phyloP scores from a whole-genome alignment of 495 filamentous ascomycete species.

The Aspergillus biplanus region DNA sequence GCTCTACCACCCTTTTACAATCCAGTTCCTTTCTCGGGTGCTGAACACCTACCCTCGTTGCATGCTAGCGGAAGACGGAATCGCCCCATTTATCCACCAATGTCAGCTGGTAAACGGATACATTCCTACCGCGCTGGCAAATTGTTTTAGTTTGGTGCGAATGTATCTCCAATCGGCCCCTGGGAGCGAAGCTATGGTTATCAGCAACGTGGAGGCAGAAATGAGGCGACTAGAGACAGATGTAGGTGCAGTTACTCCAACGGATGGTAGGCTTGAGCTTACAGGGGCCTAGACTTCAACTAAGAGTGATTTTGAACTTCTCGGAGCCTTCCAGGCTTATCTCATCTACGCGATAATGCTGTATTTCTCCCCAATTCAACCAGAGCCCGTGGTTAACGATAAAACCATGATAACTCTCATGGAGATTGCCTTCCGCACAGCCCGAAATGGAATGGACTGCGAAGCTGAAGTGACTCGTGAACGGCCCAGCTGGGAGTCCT shows the following conservation, averaged over 20 bases:
- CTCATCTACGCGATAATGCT: slow-evolving; percentile 49
- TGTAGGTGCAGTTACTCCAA: slow-evolving; percentile 8
- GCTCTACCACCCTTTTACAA: slow-evolving; percentile 34
- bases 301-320: slow-evolving; percentile 33
- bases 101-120: slow-evolving; percentile 27
- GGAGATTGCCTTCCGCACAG: slow-evolving; percentile 47
- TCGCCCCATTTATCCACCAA: slow-evolving; percentile 47
- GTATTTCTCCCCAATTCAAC: slow-evolving; percentile 39
- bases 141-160: slow-evolving; percentile 47
- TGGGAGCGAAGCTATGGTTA: slow-evolving; percentile 43
- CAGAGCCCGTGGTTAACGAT: slow-evolving; percentile 26
- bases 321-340: slow-evolving; percentile 53
- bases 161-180: slow-evolving; percentile 43
- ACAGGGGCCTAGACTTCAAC: slow-evolving; percentile 13
- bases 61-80: slow-evolving; percentile 31
- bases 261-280: not conserved
- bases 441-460: slow-evolving; percentile 43
- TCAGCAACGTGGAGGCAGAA: slow-evolving; percentile 37
- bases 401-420: slow-evolving; percentile 48
- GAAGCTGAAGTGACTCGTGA: slow-evolving; percentile 32
- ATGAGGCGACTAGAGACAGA: slow-evolving; percentile 37
- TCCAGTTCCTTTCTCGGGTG: slow-evolving; percentile 42
- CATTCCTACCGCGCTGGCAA: slow-evolving; percentile 38
- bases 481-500: slow-evolving; percentile 52
- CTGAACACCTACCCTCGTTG: slow-evolving; percentile 42